Conservation (phyloP, 139 green algal species). For the Picochlorum sp. region DNA sequence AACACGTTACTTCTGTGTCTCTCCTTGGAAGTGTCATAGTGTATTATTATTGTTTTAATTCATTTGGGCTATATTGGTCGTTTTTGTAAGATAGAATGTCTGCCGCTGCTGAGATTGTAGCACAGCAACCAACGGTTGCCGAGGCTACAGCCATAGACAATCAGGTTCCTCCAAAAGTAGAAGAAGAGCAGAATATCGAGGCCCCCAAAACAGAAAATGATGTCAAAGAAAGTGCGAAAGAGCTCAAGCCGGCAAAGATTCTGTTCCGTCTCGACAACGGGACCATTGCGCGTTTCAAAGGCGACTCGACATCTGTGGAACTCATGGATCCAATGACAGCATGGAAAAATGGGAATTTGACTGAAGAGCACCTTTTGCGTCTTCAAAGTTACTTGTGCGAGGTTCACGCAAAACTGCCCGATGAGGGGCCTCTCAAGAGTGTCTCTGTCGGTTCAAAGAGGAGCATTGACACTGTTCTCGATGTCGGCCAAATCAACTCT, state of each 20-base stretch:
- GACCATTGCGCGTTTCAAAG: constrained; percentile 21
- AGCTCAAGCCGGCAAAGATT: constrained; percentile 17
- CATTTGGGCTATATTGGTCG: no score
- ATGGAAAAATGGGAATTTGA: constrained; percentile 19
- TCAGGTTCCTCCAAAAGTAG: no score
- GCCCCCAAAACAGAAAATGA: neutral
- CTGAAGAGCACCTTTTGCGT: constrained; percentile 23
- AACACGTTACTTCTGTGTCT: no score
- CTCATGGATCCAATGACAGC: constrained; percentile 25
- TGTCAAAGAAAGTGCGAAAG: neutral
- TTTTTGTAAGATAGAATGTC: no score
- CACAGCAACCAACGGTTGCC: no score
- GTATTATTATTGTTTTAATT: no score
- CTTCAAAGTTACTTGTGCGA: constrained; percentile 29
- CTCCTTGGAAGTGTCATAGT: no score
- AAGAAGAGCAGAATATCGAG: no score
- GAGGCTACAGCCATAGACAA: no score
- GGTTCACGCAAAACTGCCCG: constrained; percentile 32
- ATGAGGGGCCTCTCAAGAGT: constrained; percentile 33
- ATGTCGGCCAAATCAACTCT: constrained; percentile 17
- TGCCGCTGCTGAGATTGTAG: no score
- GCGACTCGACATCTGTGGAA: constrained; percentile 1
- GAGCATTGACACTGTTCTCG: constrained; percentile 20
- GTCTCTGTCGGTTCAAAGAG: constrained; percentile 30
- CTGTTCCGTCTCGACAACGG: constrained; percentile 38